Percentiles rank a stretch among this genome's conserved stretches.
These are phyloP conservation scores for Tetrahymena thermophila DNA, from an alignment of 73 alveolate species.

Conservation along the genomic window DNA sequence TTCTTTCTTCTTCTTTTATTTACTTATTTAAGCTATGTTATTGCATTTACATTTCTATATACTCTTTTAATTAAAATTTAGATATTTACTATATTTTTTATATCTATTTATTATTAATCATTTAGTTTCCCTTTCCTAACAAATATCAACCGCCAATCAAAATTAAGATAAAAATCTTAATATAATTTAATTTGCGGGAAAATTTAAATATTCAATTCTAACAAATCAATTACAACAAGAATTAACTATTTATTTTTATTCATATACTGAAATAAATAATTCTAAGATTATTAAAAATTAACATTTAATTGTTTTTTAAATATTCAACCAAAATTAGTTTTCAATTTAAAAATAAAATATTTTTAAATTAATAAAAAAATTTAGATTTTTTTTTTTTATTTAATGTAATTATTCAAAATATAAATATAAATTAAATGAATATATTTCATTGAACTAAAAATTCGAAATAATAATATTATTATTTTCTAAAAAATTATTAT, in stretches of 20 bases:
- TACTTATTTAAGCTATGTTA: background rate
- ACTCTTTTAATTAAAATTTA: background rate
- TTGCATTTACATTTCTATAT: background rate
- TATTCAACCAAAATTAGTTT: no score
- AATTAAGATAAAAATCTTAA: background rate
- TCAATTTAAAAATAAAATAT: no score
- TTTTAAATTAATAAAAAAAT: no score
- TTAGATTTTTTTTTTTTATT: no score
- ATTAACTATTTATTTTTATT: background rate
- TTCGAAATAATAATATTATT: no score
- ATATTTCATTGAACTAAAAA: no score
- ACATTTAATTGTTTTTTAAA: no score
- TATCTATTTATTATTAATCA: background rate
- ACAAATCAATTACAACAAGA: background rate
- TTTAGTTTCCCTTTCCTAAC: background rate
- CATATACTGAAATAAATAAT: no score
- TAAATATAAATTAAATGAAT: no score
- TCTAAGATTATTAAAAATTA: no score
- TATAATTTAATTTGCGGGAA: background rate
- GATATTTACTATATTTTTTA: background rate
- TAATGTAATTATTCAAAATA: no score
- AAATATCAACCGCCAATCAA: background rate
- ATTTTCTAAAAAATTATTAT: no score
- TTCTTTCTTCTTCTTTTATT: background rate
- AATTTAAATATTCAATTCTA: background rate